These are phyloP conservation scores for Lathyrus sativus DNA, from an alignment of 306 rosid genomes.

Conservation along the genomic window DNA sequence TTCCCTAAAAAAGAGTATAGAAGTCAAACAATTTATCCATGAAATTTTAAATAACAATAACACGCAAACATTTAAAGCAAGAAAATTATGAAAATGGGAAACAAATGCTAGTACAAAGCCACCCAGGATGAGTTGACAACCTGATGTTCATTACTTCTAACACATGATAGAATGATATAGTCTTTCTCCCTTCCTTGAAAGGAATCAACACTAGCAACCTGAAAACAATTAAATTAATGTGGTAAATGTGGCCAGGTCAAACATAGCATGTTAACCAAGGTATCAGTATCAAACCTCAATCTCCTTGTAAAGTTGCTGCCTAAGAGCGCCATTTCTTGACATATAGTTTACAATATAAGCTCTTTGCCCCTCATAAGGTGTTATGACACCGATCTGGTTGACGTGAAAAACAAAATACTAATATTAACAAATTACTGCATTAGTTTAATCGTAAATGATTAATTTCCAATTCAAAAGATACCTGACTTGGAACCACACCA, in stretches of 20 bases:
- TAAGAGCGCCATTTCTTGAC: slow-evolving; percentile 96
- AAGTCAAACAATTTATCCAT: slow-evolving; percentile 32
- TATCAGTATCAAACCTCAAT: slow-evolving; percentile 68
- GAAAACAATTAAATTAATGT: slow-evolving; percentile 39
- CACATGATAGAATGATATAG: slow-evolving; percentile 94
- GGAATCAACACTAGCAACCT: slow-evolving; percentile 99
- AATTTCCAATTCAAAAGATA: slow-evolving; percentile 33
- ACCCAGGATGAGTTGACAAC: slow-evolving; percentile 49
- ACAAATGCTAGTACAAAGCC: not conserved
- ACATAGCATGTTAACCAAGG: slow-evolving; percentile 9
- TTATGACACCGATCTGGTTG: slow-evolving; percentile 90
- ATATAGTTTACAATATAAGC: slow-evolving; percentile 98
- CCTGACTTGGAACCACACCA: slow-evolving; percentile 98
- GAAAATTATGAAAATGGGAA: not conserved
- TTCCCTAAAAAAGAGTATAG: slow-evolving; percentile 62
- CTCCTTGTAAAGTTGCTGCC: slow-evolving; percentile 99
- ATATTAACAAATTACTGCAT: not conserved
- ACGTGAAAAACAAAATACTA: slow-evolving; percentile 21
- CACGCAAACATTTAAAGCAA: slow-evolving; percentile 2
- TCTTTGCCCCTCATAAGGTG: slow-evolving; percentile 98
- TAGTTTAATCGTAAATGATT: not conserved
- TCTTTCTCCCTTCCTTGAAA: slow-evolving; percentile 99
- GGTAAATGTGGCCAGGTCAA: slow-evolving; percentile 11
- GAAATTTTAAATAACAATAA: slow-evolving; percentile 3
- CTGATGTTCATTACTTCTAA: slow-evolving; percentile 99